Evolutionary conservation across 345 rosid genomes (phyloP), one percentile per base, ranked within the genome.

Genomic region (Aquilaria sinensis): DNA sequence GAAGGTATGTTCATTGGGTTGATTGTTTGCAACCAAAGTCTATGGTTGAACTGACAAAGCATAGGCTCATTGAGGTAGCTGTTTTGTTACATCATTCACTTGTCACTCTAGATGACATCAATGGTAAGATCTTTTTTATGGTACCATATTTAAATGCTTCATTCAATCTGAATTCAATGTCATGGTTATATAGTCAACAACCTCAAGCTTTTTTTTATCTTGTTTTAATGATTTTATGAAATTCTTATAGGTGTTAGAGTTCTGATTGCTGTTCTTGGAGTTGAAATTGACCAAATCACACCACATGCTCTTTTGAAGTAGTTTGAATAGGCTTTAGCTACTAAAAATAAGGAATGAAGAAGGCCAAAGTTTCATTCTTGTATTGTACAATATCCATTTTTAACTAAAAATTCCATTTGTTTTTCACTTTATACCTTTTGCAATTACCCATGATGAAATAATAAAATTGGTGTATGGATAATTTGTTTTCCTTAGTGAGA

Each of bases 11-110:
- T 23, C 23, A 37, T 7, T 37, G 43, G 10, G 32, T 65, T 47
- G 14, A 60, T 45, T 65, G 47, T 71, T 65, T 47, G 57, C 81
- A 89, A 96, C 92, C 60, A 92, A 89, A 76, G 81, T 81, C 59
- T 0, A 89, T 91, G 12, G 93, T 80, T 65, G 88, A 79, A 67
- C 65, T 89, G 43, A 80, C 88, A 6, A 87, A 78, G 73, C 31
- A 53, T 37, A 83, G 67, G 10, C 74, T 81, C 65, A 74, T 87
- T 61, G 79, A 82, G 65, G 93, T 89, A 31, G 83, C 81, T 60
- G 89, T 83, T 57, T 61, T 92, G 71, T 76, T 79, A 60, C 96
- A 92, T 76, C 96, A 96, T 76, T 77, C 89, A 34, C 71, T 78
- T 47, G 88, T 92, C 60, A 67, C 82, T 11, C 66, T 83, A 15